phyloP scores from a whole-genome alignment of 768 basidiomycete species.

The Lactifluus piperatus region DNA sequence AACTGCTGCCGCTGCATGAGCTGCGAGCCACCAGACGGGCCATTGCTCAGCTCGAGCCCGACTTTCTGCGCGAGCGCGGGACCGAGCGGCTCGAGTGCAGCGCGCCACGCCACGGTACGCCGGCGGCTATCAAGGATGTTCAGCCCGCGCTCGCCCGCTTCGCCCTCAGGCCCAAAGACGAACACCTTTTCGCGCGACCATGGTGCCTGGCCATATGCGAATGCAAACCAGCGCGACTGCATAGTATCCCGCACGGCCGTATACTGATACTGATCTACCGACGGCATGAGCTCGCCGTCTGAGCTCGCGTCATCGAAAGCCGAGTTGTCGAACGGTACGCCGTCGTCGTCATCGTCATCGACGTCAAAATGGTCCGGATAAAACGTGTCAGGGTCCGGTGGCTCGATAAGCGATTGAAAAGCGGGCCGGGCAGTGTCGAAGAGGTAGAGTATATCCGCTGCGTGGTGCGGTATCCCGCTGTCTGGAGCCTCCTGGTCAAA shows the following conservation, averaged over 20 bases:
- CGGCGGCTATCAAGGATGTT: constrained; percentile 60
- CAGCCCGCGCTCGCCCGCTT: constrained; percentile 61
- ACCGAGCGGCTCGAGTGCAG: constrained; percentile 61
- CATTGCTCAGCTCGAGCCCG: constrained; percentile 64
- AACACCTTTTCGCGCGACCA: constrained; percentile 65
- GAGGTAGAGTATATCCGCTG: constrained; percentile 65
- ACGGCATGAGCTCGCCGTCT: constrained; percentile 43
- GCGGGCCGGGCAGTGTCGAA: constrained; percentile 64
- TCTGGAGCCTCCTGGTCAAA: constrained; percentile 75
- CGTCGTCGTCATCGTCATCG: constrained; percentile 28
- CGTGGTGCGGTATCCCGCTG: constrained; percentile 57
- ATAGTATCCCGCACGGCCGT: constrained; percentile 58
- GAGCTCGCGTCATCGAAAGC: constrained; percentile 22
- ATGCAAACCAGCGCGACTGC: constrained; percentile 67
- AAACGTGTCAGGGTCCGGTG: constrained; percentile 28
- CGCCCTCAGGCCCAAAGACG: constrained; percentile 78
- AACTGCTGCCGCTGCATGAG: background rate
- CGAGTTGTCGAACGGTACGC: constrained; percentile 29
- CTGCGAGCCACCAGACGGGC: constrained; percentile 35
- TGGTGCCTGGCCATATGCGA: constrained; percentile 64
- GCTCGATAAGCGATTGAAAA: constrained; percentile 16
- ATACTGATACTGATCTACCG: constrained; percentile 62
- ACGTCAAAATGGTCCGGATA: constrained; percentile 24
- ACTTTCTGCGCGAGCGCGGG: constrained; percentile 60
- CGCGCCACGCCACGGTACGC: constrained; percentile 50